Percentiles rank a stretch among this genome's conserved stretches.
Conservation (phyloP, 2,329 filamentous ascomycete genomes). For the Hypoxylon sp. region DNA sequence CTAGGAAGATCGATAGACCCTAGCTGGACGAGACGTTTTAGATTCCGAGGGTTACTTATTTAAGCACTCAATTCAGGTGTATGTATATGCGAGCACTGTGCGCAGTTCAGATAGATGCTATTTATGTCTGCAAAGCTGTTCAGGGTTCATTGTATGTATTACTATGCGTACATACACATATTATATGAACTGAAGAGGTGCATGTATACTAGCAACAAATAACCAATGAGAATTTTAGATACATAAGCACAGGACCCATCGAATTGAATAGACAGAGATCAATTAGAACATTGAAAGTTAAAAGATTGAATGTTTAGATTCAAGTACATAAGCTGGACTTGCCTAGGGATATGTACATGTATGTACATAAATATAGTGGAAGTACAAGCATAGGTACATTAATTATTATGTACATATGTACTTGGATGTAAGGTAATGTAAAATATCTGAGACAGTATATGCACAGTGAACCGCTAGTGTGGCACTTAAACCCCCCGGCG, state of each 20-base stretch:
- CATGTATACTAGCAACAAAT: background rate
- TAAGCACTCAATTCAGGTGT: slow-evolving; percentile 9
- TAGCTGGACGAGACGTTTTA: slow-evolving; percentile 43
- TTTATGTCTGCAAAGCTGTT: background rate
- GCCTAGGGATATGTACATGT: background rate
- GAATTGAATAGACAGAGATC: background rate
- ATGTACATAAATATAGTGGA: background rate
- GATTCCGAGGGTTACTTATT: slow-evolving; percentile 40
- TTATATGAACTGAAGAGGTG: background rate
- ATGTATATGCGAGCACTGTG: slow-evolving; percentile 34
- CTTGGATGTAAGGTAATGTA: slow-evolving; percentile 1
- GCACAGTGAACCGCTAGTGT: slow-evolving; percentile 19
- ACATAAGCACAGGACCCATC: background rate
- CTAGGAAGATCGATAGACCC: slow-evolving; percentile 38
- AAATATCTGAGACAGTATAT: slow-evolving; percentile 23
- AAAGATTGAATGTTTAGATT: no score
- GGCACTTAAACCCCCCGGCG: slow-evolving; percentile 26
- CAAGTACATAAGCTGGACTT: background rate
- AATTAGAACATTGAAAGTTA: background rate
- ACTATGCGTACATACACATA: background rate
- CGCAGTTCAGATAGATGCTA: background rate
- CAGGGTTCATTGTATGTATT: background rate
- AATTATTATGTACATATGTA: background rate
- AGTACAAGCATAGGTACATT: no score
- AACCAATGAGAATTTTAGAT: background rate